phyloP scores from a whole-genome alignment of 2,329 filamentous ascomycete species.

The Ceratocystis ficicola region DNA sequence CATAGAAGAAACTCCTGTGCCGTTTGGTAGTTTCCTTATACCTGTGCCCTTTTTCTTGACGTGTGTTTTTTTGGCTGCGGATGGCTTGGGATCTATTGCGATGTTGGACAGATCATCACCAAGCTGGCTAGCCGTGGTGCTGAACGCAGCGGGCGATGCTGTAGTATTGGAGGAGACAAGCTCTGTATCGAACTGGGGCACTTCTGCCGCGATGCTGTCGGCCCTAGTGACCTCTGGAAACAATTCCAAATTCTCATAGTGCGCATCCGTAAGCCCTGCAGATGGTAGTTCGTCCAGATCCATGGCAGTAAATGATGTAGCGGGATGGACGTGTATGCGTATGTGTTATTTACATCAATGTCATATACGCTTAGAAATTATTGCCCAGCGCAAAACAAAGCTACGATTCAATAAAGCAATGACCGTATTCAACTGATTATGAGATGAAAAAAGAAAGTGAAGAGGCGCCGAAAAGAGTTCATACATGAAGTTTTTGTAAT shows the following conservation, averaged over 20 bases:
- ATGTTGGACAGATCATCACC: constrained; percentile 14
- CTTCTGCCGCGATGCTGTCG: constrained; percentile 11
- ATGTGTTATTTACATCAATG: not conserved
- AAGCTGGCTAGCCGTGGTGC: constrained; percentile 11
- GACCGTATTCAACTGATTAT: not conserved
- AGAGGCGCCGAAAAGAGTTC: not conserved
- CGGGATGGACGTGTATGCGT: not conserved
- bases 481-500: not conserved
- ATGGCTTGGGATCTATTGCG: constrained; percentile 25
- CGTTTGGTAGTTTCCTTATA: constrained; percentile 25
- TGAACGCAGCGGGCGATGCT: constrained; percentile 12
- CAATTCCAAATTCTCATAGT: constrained; percentile 18
- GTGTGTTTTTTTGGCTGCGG: constrained; percentile 26
- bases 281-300: constrained; percentile 21
- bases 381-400: not conserved
- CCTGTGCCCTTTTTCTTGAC: constrained; percentile 32
- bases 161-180: constrained; percentile 14
- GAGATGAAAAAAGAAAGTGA: not conserved
- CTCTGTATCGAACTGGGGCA: constrained; percentile 9
- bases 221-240: constrained; percentile 17
- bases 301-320: constrained; percentile 7
- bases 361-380: not conserved
- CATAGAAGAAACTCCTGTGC: constrained; percentile 26
- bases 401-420: not conserved
- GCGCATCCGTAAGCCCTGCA: constrained; percentile 14